Evolutionary conservation across 1,284 basidiomycete species (phyloP), one percentile per base, ranked within the genome.

Genomic region (Lentinula novae-zelandiae): DNA sequence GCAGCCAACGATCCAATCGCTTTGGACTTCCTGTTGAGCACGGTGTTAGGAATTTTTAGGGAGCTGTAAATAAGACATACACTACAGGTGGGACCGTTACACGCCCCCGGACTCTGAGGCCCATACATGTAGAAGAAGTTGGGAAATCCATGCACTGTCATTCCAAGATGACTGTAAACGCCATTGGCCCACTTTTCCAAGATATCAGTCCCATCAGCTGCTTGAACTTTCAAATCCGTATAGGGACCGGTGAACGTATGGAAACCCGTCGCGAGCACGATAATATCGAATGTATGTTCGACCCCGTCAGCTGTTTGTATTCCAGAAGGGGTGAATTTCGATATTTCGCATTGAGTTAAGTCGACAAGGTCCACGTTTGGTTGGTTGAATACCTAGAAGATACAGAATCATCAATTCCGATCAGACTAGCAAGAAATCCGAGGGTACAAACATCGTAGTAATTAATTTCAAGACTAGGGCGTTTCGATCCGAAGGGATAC

Each of bases 91-190:
- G 68, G 69, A 0, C 67, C 69, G 51, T 70, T 70, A 9, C 67
- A 66, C 0, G 68, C 66, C 1, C 66, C 68, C 9, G 68, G 66
- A 15, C 63, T 67, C 12, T 70, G 69, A 5, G 68, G 67, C 2
- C 68, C 69, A 51, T 69, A 69, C 9, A 64, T 57, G 58, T 69
- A 67, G 57, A 71, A 70, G 66, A 70, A 66, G 54, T 71, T 70
- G 0, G 69, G 69, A 53, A 64, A 70, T 5, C 61, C 61, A 8
- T 62, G 49, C 1, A 52, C 60, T 15, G 64, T 60, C 62, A 69
- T 42, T 12, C 69, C 69, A 10, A 70, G 60, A 51, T 70, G 64
- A 0, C 67, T 68, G 2, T 65, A 56, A n/a, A 68, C 52, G 1
- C 68, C 66, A 5, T 63, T 61, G 33, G 33, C 48, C 69, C 69